Evolutionary conservation across 1,139 yeast genomes (phyloP).

Genomic region (Debaryomyces udenii): DNA sequence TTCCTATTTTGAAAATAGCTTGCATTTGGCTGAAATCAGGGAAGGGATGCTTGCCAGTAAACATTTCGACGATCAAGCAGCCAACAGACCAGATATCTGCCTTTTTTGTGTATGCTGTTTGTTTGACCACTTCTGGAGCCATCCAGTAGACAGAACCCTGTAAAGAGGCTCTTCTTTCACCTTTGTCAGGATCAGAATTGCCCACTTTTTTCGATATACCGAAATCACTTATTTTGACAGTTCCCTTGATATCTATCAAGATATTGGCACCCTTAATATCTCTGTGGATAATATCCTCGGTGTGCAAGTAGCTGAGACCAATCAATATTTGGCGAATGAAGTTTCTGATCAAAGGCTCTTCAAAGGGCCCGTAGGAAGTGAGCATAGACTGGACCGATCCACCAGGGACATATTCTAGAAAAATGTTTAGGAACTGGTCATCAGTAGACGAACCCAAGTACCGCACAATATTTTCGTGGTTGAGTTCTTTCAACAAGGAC

Average conservation of each 20-base stretch:
- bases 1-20: constrained; percentile 90
- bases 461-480: constrained; percentile 91
- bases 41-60: constrained; percentile 91
- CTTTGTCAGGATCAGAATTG: constrained; percentile 25
- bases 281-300: constrained; percentile 81
- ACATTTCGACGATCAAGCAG: constrained; percentile 89
- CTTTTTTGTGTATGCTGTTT: constrained; percentile 82
- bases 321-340: constrained; percentile 82
- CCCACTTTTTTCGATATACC: constrained; percentile 86
- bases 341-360: constrained; percentile 82
- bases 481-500: constrained; percentile 71
- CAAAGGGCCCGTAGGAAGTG: constrained; percentile 86
- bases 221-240: constrained; percentile 90
- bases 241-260: constrained; percentile 85
- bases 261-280: constrained; percentile 95
- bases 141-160: constrained; percentile 98
- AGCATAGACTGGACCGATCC: constrained; percentile 92
- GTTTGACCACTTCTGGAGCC: constrained; percentile 98
- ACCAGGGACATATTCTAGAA: constrained; percentile 94
- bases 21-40: constrained; percentile 96
- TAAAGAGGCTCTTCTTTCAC: constrained; percentile 72
- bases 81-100: constrained; percentile 98
- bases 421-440: constrained; percentile 72
- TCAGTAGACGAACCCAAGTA: constrained; percentile 85
- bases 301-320: constrained; percentile 81